phyloP scores from a whole-genome alignment of 345 rosid species.

The Brassica nigra region DNA sequence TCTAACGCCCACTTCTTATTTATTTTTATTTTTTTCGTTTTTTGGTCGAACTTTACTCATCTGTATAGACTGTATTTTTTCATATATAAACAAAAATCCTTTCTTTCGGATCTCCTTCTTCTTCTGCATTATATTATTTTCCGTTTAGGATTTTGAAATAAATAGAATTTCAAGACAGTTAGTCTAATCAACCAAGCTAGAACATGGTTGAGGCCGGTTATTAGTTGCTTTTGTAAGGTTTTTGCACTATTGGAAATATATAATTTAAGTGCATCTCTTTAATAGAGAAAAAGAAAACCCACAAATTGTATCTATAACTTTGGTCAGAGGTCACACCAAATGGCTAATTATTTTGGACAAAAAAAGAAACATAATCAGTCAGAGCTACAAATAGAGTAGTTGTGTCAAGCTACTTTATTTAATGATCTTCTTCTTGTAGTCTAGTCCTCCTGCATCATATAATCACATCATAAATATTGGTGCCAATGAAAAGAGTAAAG shows the following conservation, averaged over 20 bases:
- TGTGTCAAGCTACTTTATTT: conserved; percentile 34
- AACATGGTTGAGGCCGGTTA: neutral
- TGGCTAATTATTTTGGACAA: conserved; percentile 13
- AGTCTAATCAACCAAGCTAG: neutral
- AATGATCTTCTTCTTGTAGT: conserved; percentile 31
- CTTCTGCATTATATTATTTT: neutral
- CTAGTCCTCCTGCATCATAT: conserved; percentile 37
- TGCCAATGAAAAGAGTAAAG: conserved; percentile 4
- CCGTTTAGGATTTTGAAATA: neutral
- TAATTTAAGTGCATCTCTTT: too few species aligned
- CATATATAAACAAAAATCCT: neutral
- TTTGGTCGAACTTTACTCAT: neutral
- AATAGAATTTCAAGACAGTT: neutral
- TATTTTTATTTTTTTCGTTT: neutral
- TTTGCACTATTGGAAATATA: too few species aligned
- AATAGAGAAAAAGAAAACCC: too few species aligned
- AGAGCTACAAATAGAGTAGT: conserved; percentile 28
- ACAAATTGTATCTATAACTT: too few species aligned
- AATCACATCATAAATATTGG: conserved; percentile 24
- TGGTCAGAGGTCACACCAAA: too few species aligned
- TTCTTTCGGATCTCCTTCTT: neutral
- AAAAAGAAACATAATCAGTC: conserved; percentile 39
- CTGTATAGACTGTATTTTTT: neutral
- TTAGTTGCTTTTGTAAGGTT: too few species aligned
- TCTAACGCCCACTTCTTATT: neutral